Conservation (phyloP, 257 asterid genomes). For the Lithospermum erythrorhizon region DNA sequence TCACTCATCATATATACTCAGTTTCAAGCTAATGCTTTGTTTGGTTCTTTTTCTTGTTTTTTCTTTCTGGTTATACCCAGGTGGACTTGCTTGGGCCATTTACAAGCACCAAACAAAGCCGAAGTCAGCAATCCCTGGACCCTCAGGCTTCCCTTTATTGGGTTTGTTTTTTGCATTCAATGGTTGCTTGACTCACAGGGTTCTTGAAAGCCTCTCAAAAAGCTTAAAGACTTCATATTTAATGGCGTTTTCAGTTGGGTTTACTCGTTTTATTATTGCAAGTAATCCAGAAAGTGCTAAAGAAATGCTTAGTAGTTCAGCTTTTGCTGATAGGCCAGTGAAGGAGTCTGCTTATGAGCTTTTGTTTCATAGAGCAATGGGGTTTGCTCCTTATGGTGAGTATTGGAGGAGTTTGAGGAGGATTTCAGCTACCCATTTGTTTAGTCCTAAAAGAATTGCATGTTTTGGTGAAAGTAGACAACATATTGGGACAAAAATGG, state of each 20-base stretch:
- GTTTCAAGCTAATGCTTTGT: constrained; percentile 22
- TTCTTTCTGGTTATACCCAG: constrained; percentile 60
- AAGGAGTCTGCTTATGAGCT: constrained; percentile 66
- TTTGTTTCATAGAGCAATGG: constrained; percentile 71
- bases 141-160: constrained; percentile 61
- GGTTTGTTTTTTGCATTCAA: constrained; percentile 44
- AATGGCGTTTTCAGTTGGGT: constrained; percentile 78
- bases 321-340: constrained; percentile 74
- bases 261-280: constrained; percentile 59
- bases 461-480: constrained; percentile 27
- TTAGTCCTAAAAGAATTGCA: constrained; percentile 44
- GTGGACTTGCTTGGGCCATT: constrained; percentile 84
- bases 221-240: constrained; percentile 23
- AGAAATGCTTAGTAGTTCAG: constrained; percentile 54
- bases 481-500: constrained; percentile 43
- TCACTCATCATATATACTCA: constrained; percentile 10
- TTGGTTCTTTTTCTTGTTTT: constrained; percentile 32
- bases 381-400: constrained; percentile 73
- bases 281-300: constrained; percentile 51
- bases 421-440: constrained; percentile 51
- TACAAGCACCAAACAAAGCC: constrained; percentile 21
- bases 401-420: constrained; percentile 68
- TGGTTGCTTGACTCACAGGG: constrained; percentile 40
- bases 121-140: constrained; percentile 44
- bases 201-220: constrained; percentile 23